A percentile compares a stretch with the other conserved stretches of the same genome.
These are phyloP conservation scores for Puccinia brachypodii DNA, from an alignment of 1,284 basidiomycete species.

Conservation along the genomic window DNA sequence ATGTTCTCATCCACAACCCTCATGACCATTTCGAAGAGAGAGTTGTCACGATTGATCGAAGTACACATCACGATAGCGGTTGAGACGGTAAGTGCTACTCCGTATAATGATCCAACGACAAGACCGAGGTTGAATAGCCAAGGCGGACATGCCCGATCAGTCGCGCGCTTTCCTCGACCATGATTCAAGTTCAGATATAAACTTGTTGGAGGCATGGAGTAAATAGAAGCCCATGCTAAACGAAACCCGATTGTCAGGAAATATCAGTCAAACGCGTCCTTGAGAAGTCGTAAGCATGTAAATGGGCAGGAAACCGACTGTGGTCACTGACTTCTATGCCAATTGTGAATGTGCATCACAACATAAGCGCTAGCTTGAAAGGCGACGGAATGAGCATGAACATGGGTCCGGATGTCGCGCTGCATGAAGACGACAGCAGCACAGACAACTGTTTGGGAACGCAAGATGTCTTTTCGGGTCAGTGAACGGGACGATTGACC, in stretches of 20 bases:
- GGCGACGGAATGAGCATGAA: neutral
- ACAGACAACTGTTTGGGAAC: neutral
- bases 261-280: neutral
- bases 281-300: neutral
- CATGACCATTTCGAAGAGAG: neutral
- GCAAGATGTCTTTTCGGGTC: neutral
- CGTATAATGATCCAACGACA: neutral
- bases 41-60: neutral
- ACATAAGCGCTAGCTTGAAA: neutral
- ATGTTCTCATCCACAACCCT: neutral
- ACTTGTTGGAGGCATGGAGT: conserved; percentile 17
- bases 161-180: neutral
- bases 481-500: neutral
- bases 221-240: conserved; percentile 6
- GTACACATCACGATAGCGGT: neutral
- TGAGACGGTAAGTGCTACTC: neutral
- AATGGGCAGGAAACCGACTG: neutral
- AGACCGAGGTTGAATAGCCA: conserved; percentile 18
- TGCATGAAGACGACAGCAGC: neutral
- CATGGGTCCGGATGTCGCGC: neutral
- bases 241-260: neutral
- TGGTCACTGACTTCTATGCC: neutral
- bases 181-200: neutral
- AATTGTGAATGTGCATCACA: conserved; percentile 9
- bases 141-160: neutral